Evolutionary conservation across 257 asterid species (phyloP), one percentile per base, ranked within the genome.

Genomic region (Paulownia fortunei): DNA sequence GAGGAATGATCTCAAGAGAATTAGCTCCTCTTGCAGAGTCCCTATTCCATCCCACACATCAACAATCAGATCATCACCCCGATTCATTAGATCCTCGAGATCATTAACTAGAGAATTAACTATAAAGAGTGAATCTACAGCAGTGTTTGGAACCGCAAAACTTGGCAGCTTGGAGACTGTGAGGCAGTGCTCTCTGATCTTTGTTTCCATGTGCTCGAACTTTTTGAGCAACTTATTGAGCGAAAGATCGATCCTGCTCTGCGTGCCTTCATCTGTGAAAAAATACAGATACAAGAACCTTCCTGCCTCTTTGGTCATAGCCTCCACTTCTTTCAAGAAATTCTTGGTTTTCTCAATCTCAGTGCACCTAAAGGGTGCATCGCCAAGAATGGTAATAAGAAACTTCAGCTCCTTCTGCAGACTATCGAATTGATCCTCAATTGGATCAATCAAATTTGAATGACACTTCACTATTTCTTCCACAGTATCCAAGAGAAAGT

Each of bases 71-170:
- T 19, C 41, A 67, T 49, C 34, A 32, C 73, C 54, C n/a, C 55
- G 34, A 55, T 55, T 66, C 63, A 58, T 10, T 27, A 73, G 69
- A 65, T 80, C 46, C 11, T 56, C 16, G 30, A 80, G 64, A 66
- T 80, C 80, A 58, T 80, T 58, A 56, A 80, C 68, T 36, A 80
- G n/a, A 19, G 80, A 73, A 65, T 80, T 73, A 21, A 80, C 76
- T n/a, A 66, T 74, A 26, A 73, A 80, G 47, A 66, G 37, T 2
- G 76, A 73, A 52, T 55, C 62, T 9, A 49, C 39, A 6, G 34
- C 44, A 11, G 62, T 46, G n/a, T 56, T 67, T 18, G 79, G 51
- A 54, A 36, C 58, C 5, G n/a, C 56, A 49, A 9, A 11, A 34
- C 73, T 27, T 32, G 54, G 64, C 24, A 10, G 52, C 26, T 72